Percentiles rank a stretch among this genome's conserved stretches.
Conservation (phyloP, 169 alveolate genomes). For the Cryptosporidium ryanae region DNA sequence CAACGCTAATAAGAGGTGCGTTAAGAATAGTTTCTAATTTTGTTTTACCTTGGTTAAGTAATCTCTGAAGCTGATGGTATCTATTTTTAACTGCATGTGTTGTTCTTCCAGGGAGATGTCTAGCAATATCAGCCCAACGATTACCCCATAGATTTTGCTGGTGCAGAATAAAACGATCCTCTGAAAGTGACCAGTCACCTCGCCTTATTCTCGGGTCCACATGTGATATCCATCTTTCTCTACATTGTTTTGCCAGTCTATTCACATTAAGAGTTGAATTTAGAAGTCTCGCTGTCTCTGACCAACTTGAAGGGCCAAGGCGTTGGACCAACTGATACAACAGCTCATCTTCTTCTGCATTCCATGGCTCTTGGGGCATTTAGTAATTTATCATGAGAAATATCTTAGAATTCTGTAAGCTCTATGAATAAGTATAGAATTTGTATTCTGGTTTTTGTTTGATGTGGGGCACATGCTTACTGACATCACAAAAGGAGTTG, state of each 20-base stretch:
- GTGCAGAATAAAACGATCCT: constrained; percentile 81
- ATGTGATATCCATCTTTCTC: constrained; percentile 88
- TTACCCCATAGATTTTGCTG: constrained; percentile 83
- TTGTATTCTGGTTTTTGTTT: neutral
- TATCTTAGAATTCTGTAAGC: constrained; percentile 13
- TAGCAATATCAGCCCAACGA: constrained; percentile 85
- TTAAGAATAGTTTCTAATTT: constrained; percentile 61
- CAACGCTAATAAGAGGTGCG: constrained; percentile 64
- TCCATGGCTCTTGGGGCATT: constrained; percentile 78
- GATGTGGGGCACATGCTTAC: constrained; percentile 72
- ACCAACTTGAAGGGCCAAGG: constrained; percentile 87
- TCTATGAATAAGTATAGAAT: neutral
- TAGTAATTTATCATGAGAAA: constrained; percentile 52
- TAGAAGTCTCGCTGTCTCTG: constrained; percentile 85
- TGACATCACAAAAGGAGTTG: constrained; percentile 20
- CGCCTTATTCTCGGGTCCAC: constrained; percentile 84
- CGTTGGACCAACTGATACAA: constrained; percentile 81
- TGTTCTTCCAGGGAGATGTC: constrained; percentile 86
- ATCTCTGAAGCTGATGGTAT: constrained; percentile 67
- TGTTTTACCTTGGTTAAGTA: constrained; percentile 70
- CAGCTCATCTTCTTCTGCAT: constrained; percentile 83
- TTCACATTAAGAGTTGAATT: constrained; percentile 77
- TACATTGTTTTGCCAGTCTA: constrained; percentile 86
- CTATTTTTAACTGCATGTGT: constrained; percentile 87
- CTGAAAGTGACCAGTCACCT: constrained; percentile 84